Base-by-base conservation (phyloP, 2,329 filamentous ascomycete genomes). In the Monilinia fructicola region DNA sequence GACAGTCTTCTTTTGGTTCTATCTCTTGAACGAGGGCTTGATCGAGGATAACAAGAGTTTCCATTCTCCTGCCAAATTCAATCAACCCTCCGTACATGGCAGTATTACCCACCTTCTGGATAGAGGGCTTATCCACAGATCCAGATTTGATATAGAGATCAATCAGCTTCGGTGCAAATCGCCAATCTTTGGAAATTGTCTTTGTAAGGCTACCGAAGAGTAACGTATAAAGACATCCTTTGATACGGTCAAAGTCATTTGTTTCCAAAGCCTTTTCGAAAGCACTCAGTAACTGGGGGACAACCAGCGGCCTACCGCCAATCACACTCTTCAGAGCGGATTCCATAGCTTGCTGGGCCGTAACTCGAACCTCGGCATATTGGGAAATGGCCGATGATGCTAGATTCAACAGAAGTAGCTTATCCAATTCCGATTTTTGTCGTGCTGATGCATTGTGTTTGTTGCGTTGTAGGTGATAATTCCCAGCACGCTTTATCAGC, bases 301-400 rank as follows among this genome's bases (percentile, higher is more conserved):
- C 96, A 53, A 99, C 91, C 6, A 98, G 82, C 1, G 93, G 89
- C 65, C 93, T 89, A 28, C 93, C 91, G 1, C 93, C 95, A 71
- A 96, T 90, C 16, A 99, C 84, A 38, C 91, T 90, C 79, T 97
- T 97, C 42, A 98, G 85, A 0, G 95, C 95, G 0, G 95, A 96
- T 77, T 99, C 96, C 66, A 92, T 90, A 0, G 95, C 92, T 68
- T 89, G 90, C 77, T 99, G 95, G 3, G 95, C 95, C 64, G 93
- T 93, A 42, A 93, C 86, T n/a, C 96, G 90, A 62, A 98, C 95
- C 76, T 99, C 95, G 0, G 95, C 95, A 76, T 99, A 99, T 5
- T 92, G 81, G 0, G 94, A 98, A 3, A 96, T 88, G 70, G 91
- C 93, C 0, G 94, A 97, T 72, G 96, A 86, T 6, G 93, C 92